Conservation (phyloP, 192 early-diverging fungal species). For the Backusella morwellensis region DNA sequence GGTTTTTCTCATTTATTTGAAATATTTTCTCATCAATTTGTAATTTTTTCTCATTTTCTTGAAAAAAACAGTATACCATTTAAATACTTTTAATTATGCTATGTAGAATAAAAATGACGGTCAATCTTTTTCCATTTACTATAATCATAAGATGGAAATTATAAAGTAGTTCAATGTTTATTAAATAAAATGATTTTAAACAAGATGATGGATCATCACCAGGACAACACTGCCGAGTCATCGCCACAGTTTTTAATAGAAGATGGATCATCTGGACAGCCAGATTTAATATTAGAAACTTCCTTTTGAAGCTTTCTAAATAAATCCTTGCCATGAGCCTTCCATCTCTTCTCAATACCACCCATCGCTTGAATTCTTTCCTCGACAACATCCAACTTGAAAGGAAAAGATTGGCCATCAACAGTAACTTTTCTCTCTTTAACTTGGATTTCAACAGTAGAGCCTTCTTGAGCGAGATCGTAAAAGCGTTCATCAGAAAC, state of each 20-base stretch:
- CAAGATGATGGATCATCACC: not conserved
- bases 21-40: too few relatives aligned
- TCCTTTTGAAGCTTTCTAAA: slow-evolving; percentile 25
- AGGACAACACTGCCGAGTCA: not conserved
- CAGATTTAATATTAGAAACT: not conserved
- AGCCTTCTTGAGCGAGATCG: slow-evolving; percentile 68
- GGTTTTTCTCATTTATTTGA: too few relatives aligned
- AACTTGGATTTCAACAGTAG: slow-evolving; percentile 68
- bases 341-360: slow-evolving; percentile 25
- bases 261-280: not conserved
- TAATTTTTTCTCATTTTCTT: too few relatives aligned
- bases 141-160: too few relatives aligned
- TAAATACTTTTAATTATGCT: too few relatives aligned
- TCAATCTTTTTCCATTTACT: too few relatives aligned
- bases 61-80: too few relatives aligned
- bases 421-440: slow-evolving; percentile 46
- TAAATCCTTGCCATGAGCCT: slow-evolving; percentile 18
- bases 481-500: slow-evolving; percentile 77
- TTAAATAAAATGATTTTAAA: not conserved
- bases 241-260: not conserved
- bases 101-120: too few relatives aligned
- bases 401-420: slow-evolving; percentile 3
- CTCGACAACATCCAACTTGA: slow-evolving; percentile 27
- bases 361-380: slow-evolving; percentile 23
- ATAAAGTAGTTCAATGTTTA: not conserved